Evolutionary conservation across 2,329 filamentous ascomycete species (phyloP).

Genomic region (Neonectria ditissima): DNA sequence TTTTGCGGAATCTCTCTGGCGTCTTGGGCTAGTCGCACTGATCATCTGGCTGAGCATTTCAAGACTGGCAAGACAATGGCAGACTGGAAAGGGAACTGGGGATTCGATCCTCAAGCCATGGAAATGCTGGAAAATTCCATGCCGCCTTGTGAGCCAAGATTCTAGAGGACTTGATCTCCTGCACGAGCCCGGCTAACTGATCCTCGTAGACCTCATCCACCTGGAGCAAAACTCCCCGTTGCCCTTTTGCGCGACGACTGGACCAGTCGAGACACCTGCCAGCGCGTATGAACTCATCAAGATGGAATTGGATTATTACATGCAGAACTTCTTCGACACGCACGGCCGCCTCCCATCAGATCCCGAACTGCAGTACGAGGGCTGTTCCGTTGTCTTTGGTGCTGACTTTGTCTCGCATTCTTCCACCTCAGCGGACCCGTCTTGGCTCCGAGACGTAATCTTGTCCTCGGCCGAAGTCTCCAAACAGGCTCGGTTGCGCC

Average conservation of each 20-base stretch:
- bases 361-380: conserved; percentile 33
- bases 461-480: conserved; percentile 27
- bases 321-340: conserved; percentile 40
- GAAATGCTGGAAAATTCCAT: conserved; percentile 56
- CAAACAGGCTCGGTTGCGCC: conserved; percentile 25
- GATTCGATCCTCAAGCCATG: conserved; percentile 51
- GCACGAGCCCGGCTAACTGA: too few species aligned
- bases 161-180: too few species aligned
- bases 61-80: conserved; percentile 55
- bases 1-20: conserved; percentile 54
- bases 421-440: conserved; percentile 9
- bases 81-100: conserved; percentile 59
- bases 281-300: conserved; percentile 53
- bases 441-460: conserved; percentile 46
- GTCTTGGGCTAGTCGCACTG: conserved; percentile 52
- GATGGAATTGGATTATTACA: conserved; percentile 48
- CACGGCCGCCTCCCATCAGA: conserved; percentile 35
- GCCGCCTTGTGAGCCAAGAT: conserved; percentile 50
- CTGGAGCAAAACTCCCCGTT: conserved; percentile 30
- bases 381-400: conserved; percentile 41
- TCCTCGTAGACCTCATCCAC: conserved; percentile 15
- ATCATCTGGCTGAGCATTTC: conserved; percentile 58
- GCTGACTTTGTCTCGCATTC: conserved; percentile 34
- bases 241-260: conserved; percentile 37
- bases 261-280: conserved; percentile 31